Evolutionary conservation across 2,329 filamentous ascomycete genomes (phyloP).

Genomic region (Alternaria gansuensis): DNA sequence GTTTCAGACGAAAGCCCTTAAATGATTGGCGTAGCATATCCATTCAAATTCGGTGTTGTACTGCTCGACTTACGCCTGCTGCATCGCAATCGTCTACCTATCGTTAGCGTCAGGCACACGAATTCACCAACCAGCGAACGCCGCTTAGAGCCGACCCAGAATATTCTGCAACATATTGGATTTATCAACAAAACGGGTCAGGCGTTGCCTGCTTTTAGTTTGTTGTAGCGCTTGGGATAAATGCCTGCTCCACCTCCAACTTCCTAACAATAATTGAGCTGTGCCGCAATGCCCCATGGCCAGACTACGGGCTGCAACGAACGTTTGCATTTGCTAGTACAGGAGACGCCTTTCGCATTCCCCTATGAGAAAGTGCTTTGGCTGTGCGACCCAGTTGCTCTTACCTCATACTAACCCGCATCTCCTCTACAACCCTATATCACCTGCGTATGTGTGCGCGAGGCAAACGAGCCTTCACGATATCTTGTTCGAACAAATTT

Average conservation of each 20-base stretch:
- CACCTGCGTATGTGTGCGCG: conserved; percentile 10
- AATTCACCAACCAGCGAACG: conserved; percentile 18
- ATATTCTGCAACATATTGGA: not conserved
- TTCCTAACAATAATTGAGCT: conserved; percentile 10
- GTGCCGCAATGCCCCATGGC: conserved; percentile 23
- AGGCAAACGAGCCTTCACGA: conserved; percentile 9
- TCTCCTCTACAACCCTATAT: conserved; percentile 9
- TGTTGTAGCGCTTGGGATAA: not conserved
- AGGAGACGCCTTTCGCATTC: not conserved
- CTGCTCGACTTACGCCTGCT: conserved; percentile 1
- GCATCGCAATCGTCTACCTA: conserved; percentile 1
- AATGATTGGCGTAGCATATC: conserved; percentile 1
- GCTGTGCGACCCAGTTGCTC: not conserved
- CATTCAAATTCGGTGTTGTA: conserved; percentile 7
- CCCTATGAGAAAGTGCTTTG: not conserved
- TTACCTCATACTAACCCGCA: not conserved
- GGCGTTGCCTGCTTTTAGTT: not conserved
- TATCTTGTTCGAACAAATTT: conserved; percentile 9
- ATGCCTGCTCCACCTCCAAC: not conserved
- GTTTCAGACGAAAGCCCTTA: not conserved
- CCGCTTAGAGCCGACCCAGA: conserved; percentile 5
- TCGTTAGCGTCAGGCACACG: conserved; percentile 9
- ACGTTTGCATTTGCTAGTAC: not conserved
- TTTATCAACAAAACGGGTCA: conserved; percentile 1
- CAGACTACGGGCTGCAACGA: conserved; percentile 8